Evolutionary conservation across 768 basidiomycete species (phyloP), one percentile per base, ranked within the genome.

Genomic region (Rhodotorula paludigena): DNA sequence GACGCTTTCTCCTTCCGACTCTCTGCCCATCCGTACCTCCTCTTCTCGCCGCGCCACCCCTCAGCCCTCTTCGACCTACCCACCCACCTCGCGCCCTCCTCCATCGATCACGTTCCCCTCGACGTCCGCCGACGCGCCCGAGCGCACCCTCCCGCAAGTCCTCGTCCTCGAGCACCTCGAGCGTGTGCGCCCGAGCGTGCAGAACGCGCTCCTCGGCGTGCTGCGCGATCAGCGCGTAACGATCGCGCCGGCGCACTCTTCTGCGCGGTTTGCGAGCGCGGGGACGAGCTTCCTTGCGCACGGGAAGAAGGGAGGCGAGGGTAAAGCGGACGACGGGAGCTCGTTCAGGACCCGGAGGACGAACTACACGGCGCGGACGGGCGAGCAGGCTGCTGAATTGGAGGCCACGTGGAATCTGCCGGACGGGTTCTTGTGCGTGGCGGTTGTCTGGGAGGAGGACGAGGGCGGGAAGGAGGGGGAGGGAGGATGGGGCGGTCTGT

Each of bases 161-260:
- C 42, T 61, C 51, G 53, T 61, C 51, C 51, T 61, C 42, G 51
- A 61, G 51, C 60, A 52, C 21, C 60, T 63, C 33, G 61, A 63
- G 32, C 33, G 61, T 16, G 35, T 44, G 4, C 42, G 61, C 3
- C 53, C 61, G 18, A 55, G 53, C 36, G 61, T 44, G 14, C 61
- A 63, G n/a, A n/a, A 55, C 9, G 42, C 42, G 25, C 53, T 63
- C 5, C n/a, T 55, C 25, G 53, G 33, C 35, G 44, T 44, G 5
- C 35, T 63, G 16, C 42, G 61, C 25, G 61, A 63, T 11, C 35
- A 44, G n/a, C 21, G 61, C 4, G 44, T 63, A 5, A 8, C 12
- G 2, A 14, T 61, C 32, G 10, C 12, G 16, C 25, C 11, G 28
- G 23, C 25, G 58, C 30, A 18, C 47, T n/a, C n/a, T n/a, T n/a